Conservation (phyloP, 805 yeast species). For the Nakazawaea peltata region DNA sequence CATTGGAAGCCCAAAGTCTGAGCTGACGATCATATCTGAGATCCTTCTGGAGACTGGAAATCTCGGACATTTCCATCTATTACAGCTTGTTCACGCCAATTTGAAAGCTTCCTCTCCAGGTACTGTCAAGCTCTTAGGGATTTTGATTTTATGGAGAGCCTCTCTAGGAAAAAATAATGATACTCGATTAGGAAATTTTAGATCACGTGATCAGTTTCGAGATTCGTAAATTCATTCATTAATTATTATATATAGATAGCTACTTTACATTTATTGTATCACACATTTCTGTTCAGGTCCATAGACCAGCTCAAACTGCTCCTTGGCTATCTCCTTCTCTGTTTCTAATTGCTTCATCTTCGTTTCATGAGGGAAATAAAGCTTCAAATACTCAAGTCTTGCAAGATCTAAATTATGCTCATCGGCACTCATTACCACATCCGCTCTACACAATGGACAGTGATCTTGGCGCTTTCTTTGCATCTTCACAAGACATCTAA, state of each 20-base stretch:
- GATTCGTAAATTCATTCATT: too few species aligned
- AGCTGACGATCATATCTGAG: conserved; percentile 79
- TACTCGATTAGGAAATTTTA: too few species aligned
- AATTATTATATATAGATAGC: too few species aligned
- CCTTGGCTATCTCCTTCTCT: conserved; percentile 36
- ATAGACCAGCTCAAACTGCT: conserved; percentile 25
- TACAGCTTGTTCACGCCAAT: too few species aligned
- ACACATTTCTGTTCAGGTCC: conserved; percentile 22
- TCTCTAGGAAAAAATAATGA: too few species aligned
- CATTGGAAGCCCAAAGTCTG: conserved; percentile 76
- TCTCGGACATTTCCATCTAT: too few species aligned
- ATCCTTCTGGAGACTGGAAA: conserved; percentile 29
- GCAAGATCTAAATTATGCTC: conserved; percentile 50
- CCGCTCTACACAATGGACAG: conserved; percentile 61
- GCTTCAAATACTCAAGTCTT: conserved; percentile 43
- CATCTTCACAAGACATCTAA: conserved; percentile 61
- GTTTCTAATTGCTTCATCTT: conserved; percentile 53
- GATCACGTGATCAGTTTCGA: too few species aligned
- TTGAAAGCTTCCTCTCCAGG: too few species aligned
- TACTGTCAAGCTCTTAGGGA: too few species aligned
- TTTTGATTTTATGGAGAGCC: too few species aligned
- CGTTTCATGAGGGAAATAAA: conserved; percentile 59
- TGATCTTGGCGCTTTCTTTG: conserved; percentile 49
- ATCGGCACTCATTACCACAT: conserved; percentile 51
- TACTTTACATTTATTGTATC: too few species aligned